Conservation (phyloP, 768 basidiomycete species). For the Calvatia gigantea region DNA sequence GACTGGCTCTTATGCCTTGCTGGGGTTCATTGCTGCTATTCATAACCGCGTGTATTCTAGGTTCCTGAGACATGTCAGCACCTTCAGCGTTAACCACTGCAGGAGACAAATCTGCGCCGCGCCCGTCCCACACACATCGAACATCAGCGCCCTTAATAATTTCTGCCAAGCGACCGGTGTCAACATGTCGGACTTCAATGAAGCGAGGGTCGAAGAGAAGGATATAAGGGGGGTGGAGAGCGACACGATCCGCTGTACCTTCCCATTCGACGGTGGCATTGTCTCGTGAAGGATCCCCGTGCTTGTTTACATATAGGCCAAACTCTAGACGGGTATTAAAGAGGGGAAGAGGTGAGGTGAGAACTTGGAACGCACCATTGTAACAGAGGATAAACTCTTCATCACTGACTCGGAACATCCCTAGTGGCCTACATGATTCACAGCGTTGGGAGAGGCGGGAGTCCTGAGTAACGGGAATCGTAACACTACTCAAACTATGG, state of each 20-base stretch:
- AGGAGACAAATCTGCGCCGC: conserved; percentile 52
- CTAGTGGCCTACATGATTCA: conserved; percentile 77
- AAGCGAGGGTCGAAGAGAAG: conserved; percentile 86
- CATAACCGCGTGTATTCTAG: conserved; percentile 85
- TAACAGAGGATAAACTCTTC: conserved; percentile 90
- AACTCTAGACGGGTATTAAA: conserved; percentile 53
- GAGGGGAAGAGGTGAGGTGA: not conserved
- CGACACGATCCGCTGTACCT: conserved; percentile 83
- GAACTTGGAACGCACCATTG: conserved; percentile 52
- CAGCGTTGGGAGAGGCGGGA: conserved; percentile 72
- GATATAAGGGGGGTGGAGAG: conserved; percentile 86
- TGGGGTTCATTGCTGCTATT: conserved; percentile 45
- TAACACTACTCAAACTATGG: conserved; percentile 75
- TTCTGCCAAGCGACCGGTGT: conserved; percentile 75
- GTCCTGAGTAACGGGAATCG: conserved; percentile 77
- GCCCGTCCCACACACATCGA: conserved; percentile 89
- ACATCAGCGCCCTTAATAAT: conserved; percentile 81
- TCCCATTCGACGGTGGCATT: conserved; percentile 90
- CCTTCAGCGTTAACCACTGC: conserved; percentile 52
- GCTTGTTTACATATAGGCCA: conserved; percentile 87
- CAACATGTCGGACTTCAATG: conserved; percentile 85
- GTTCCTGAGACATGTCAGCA: conserved; percentile 61
- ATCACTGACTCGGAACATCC: conserved; percentile 86
- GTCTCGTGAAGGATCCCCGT: conserved; percentile 78
- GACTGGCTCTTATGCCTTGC: conserved; percentile 33